A percentile compares a stretch with the other conserved stretches of the same genome.
phyloP scores from a whole-genome alignment of 2,329 filamentous ascomycete genomes.

The Didymella pinodella region DNA sequence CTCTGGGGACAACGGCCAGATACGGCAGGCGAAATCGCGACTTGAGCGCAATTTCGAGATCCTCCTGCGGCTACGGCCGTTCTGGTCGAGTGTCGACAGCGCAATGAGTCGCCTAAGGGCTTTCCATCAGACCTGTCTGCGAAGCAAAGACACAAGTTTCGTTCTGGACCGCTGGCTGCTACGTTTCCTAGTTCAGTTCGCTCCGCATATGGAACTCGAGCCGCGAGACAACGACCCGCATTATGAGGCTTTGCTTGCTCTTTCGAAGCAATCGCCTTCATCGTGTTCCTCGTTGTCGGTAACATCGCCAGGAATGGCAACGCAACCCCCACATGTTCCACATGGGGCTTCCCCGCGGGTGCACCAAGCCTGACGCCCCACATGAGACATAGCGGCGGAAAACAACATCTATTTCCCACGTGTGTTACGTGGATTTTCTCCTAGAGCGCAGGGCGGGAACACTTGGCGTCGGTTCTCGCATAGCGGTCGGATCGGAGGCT shows the following conservation, averaged over 20 bases:
- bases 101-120: constrained; percentile 37
- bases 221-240: constrained; percentile 38
- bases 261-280: constrained; percentile 35
- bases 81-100: constrained; percentile 36
- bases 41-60: constrained; percentile 39
- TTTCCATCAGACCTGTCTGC: constrained; percentile 37
- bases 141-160: constrained; percentile 39
- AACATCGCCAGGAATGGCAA: constrained; percentile 17
- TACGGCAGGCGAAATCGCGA: constrained; percentile 32
- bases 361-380: constrained; percentile 11
- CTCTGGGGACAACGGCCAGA: constrained; percentile 31
- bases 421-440: constrained; percentile 12
- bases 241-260: constrained; percentile 33
- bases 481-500: constrained; percentile 11
- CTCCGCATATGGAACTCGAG: constrained; percentile 38
- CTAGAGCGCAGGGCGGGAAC: constrained; percentile 8
- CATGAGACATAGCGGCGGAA: constrained; percentile 30
- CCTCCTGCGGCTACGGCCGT: constrained; percentile 29
- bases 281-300: constrained; percentile 34
- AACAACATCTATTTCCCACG: constrained; percentile 26
- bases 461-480: constrained; percentile 19
- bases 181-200: constrained; percentile 37
- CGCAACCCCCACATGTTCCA: constrained; percentile 13
- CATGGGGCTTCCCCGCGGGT: constrained; percentile 18
- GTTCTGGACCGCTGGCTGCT: constrained; percentile 37